Percentiles rank a stretch among this genome's conserved stretches.
These are phyloP conservation scores for Oryza australiensis DNA, from an alignment of 176 grass and related monocot species.

Conservation along the genomic window DNA sequence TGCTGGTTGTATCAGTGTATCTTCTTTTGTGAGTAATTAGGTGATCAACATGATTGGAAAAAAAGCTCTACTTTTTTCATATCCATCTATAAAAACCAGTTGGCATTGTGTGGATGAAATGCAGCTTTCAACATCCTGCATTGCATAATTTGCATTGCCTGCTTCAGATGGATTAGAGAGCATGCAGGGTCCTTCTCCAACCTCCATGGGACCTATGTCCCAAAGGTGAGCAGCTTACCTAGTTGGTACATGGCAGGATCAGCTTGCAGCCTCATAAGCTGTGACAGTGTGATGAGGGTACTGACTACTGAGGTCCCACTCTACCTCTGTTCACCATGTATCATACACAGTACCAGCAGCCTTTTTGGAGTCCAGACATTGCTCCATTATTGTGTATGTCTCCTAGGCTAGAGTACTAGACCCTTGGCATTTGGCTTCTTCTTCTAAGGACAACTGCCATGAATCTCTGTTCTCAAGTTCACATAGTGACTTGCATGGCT, in stretches of 20 bases:
- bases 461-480: neutral
- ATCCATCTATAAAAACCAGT: constrained; percentile 11
- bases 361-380: constrained; percentile 37
- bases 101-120: neutral
- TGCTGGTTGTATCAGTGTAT: too few species aligned
- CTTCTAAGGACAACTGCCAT: neutral
- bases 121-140: constrained; percentile 26
- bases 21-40: constrained; percentile 6
- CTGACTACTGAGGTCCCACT: neutral
- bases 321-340: constrained; percentile 7
- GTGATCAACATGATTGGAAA: constrained; percentile 9
- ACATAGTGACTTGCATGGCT: neutral
- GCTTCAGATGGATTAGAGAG: constrained; percentile 9
- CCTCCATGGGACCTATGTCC: constrained; percentile 6
- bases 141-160: constrained; percentile 6
- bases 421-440: neutral
- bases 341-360: constrained; percentile 26
- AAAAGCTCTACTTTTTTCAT: constrained; percentile 22
- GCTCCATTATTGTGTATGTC: constrained; percentile 30
- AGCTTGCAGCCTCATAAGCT: neutral
- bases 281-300: constrained; percentile 6
- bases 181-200: constrained; percentile 16
- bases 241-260: constrained; percentile 17
- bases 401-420: constrained; percentile 16
- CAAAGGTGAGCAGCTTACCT: neutral